These are phyloP conservation scores for Phytophthora hybrid DNA, from an alignment of 352 stramenopile genomes.

Conservation along the genomic window DNA sequence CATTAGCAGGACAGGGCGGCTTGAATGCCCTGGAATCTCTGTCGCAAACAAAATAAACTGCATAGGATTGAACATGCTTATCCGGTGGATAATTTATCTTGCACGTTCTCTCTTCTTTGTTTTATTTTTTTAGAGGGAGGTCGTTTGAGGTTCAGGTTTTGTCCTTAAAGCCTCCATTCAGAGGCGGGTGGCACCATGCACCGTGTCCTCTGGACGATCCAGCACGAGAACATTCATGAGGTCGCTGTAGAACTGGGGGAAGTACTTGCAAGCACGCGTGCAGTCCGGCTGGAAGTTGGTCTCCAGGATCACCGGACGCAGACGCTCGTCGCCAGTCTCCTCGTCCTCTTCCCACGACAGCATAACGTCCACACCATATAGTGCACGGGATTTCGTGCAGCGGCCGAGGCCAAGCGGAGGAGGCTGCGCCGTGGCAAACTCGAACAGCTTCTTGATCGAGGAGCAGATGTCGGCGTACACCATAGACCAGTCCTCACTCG, in stretches of 20 bases:
- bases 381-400: slow-evolving; percentile 58
- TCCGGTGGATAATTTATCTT: no score
- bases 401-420: slow-evolving; percentile 57
- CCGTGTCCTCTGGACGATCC: slow-evolving; percentile 45
- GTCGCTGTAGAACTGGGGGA: slow-evolving; percentile 63
- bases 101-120: no score
- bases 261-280: slow-evolving; percentile 63
- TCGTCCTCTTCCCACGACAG: slow-evolving; percentile 50
- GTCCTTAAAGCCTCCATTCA: slow-evolving; percentile 18
- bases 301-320: slow-evolving; percentile 59
- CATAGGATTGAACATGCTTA: slow-evolving; percentile 16
- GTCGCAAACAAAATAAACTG: slow-evolving; percentile 18
- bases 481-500: slow-evolving; percentile 52
- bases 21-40: slow-evolving; percentile 2
- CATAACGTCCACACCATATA: slow-evolving; percentile 70
- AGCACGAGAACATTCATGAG: slow-evolving; percentile 66
- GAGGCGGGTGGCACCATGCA: slow-evolving; percentile 54
- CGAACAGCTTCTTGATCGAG: slow-evolving; percentile 63
- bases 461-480: slow-evolving; percentile 55
- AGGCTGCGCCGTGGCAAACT: slow-evolving; percentile 47
- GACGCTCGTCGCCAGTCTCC: slow-evolving; percentile 46
- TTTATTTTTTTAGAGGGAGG: no score
- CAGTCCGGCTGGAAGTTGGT: slow-evolving; percentile 70
- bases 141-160: no score
- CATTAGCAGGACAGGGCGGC: slow-evolving; percentile 28